Conservation (phyloP, 2,329 filamentous ascomycete species). For the Colletotrichum liaoningense region DNA sequence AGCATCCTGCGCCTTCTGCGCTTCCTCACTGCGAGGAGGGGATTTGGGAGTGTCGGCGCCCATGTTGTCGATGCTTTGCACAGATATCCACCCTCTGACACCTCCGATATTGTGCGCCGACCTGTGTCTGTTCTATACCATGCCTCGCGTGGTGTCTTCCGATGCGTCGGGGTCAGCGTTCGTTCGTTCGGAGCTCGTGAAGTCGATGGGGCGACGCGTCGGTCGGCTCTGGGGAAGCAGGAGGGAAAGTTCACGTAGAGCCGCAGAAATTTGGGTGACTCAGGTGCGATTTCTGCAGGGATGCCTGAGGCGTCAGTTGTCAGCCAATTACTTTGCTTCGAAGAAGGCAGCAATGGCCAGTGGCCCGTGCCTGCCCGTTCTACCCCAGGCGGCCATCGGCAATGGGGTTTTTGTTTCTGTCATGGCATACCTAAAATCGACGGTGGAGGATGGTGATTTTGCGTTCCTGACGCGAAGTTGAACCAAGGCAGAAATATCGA, state of each 20-base stretch:
- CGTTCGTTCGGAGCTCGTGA: conserved; percentile 27
- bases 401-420: conserved; percentile 11
- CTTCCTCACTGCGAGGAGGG: conserved; percentile 47
- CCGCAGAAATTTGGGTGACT: conserved; percentile 38
- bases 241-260: conserved; percentile 37
- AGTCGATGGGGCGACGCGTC: conserved; percentile 35
- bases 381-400: conserved; percentile 17
- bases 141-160: conserved; percentile 26
- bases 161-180: conserved; percentile 20
- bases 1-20: conserved; percentile 57
- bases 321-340: conserved; percentile 25
- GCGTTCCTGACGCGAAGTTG: neutral
- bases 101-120: conserved; percentile 33
- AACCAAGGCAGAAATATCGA: neutral
- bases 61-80: conserved; percentile 31
- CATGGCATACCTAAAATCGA: conserved; percentile 32
- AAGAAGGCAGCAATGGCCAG: conserved; percentile 9
- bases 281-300: conserved; percentile 35
- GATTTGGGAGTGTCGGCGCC: conserved; percentile 36
- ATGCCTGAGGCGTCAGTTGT: conserved; percentile 31
- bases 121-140: conserved; percentile 25
- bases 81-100: conserved; percentile 27
- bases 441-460: neutral
- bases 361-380: conserved; percentile 29
- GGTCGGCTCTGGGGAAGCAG: conserved; percentile 32